phyloP scores from a whole-genome alignment of 1,284 basidiomycete species.

The Cryptococcus wingfieldii region DNA sequence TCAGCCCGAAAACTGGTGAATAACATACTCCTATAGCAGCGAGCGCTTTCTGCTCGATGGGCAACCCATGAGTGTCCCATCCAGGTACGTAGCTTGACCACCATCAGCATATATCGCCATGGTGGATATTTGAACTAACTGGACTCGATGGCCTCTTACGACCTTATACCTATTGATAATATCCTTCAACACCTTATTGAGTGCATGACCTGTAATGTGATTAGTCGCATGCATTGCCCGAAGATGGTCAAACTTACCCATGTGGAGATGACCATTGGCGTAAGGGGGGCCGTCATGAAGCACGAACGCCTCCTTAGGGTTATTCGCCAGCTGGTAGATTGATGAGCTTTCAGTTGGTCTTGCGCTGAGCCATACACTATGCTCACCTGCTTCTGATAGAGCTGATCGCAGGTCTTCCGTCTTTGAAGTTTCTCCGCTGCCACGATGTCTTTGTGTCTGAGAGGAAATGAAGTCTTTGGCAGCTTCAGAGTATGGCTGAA shows the following conservation, averaged over 20 bases:
- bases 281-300: constrained; percentile 97
- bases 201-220: constrained; percentile 69
- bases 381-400: constrained; percentile 85
- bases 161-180: constrained; percentile 89
- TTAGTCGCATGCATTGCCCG: neutral
- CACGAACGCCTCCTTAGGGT: constrained; percentile 66
- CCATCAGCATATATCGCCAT: neutral
- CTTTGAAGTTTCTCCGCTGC: constrained; percentile 59
- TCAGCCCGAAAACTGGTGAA: neutral
- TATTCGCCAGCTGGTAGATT: constrained; percentile 58
- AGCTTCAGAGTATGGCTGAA: constrained; percentile 72
- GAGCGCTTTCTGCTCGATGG: constrained; percentile 90
- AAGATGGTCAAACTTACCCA: constrained; percentile 59
- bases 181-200: constrained; percentile 97
- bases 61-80: constrained; percentile 98
- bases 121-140: constrained; percentile 55
- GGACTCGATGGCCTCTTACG: constrained; percentile 69
- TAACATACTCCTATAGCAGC: constrained; percentile 67
- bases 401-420: constrained; percentile 63
- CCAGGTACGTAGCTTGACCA: constrained; percentile 77
- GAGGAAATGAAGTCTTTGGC: constrained; percentile 76
- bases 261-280: constrained; percentile 92
- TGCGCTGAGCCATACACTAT: neutral
- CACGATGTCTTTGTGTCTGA: constrained; percentile 66
- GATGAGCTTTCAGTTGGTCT: neutral